Base-by-base conservation (phyloP, 306 rosid species). In the Pyrus bretschneideri region DNA sequence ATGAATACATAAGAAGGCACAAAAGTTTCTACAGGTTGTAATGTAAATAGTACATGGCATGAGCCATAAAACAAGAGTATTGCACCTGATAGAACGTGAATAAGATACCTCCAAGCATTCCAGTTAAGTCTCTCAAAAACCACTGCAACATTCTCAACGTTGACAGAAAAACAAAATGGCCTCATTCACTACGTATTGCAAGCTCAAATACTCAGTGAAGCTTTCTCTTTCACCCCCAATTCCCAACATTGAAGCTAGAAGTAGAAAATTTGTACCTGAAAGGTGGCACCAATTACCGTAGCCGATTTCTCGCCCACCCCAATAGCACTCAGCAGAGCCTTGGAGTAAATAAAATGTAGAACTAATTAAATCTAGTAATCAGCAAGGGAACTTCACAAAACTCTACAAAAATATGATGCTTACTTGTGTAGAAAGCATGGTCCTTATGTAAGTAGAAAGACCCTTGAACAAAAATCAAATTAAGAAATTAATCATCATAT, bases 241-340 rank as follows among this genome's bases (percentile, higher is more conserved):
- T 79, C 51, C 44, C 40, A 38, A 72, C 72, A 69, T 38, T 30
- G 76, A 45, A 30, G 52, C 57, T 55, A 21, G 18, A 35, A 54
- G 67, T 52, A 60, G 63, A 69, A 31, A 81, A 45, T 63, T 11
- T 49, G 73, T 80, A 95, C 98, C 98, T 92, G 98, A 91, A 95
- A 95, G 46, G 98, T 95, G 78, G 98, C 98, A 58, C 97, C 97
- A 74, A 95, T 80, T 33, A 95, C 97, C 11, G 98, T 95, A 18
- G 97, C 97, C 31, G 98, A 95, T 82, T 95, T 91, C 88, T 95
- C 98, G 42, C 97, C 98, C 6, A 95, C 98, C 71, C 98, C 97
- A 83, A 95, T 90, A 66, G 98, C 97, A 82, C 96, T 82, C 73
- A 95, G 84, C 78, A 95, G 92, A 86, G 97, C 98, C 97, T 92